Conservation (phyloP, 768 basidiomycete genomes). For the Rhizopogon vulgaris region DNA sequence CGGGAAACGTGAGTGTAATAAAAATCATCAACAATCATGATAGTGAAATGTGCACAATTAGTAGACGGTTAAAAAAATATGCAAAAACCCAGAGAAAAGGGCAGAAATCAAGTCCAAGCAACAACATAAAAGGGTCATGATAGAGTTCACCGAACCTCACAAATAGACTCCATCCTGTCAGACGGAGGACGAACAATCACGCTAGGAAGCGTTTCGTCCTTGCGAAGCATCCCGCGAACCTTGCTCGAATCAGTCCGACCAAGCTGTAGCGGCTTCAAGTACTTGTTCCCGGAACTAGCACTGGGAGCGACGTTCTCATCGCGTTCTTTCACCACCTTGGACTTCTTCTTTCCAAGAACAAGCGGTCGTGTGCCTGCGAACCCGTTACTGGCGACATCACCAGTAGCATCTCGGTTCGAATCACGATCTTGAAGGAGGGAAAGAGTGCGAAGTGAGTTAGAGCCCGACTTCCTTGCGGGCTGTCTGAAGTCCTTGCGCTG, state of each 20-base stretch:
- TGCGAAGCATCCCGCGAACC: slow-evolving; percentile 50
- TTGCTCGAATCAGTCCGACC: slow-evolving; percentile 59
- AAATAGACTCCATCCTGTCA: slow-evolving; percentile 38
- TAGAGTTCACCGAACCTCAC: slow-evolving; percentile 32
- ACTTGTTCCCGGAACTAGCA: slow-evolving; percentile 34
- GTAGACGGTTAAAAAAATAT: slow-evolving; percentile 1
- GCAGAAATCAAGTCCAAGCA: not conserved
- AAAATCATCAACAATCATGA: not conserved
- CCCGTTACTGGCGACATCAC: slow-evolving; percentile 9
- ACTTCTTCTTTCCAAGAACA: slow-evolving; percentile 48
- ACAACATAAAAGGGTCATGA: not conserved
- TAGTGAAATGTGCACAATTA: not conserved
- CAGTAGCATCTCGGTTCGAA: slow-evolving; percentile 25
- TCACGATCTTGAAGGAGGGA: slow-evolving; percentile 58
- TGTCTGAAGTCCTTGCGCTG: slow-evolving; percentile 30
- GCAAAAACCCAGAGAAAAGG: not conserved
- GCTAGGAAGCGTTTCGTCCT: slow-evolving; percentile 50
- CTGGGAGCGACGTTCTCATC: slow-evolving; percentile 30
- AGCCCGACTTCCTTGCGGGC: slow-evolving; percentile 26
- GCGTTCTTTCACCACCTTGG: slow-evolving; percentile 24
- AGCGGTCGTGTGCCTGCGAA: slow-evolving; percentile 46
- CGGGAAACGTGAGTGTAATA: not conserved
- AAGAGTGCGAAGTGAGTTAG: slow-evolving; percentile 50
- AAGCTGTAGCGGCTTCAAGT: slow-evolving; percentile 55
- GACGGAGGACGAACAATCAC: slow-evolving; percentile 62